Percentiles rank a stretch among this genome's conserved stretches.
Evolutionary conservation across 2,329 filamentous ascomycete genomes (phyloP).

Genomic region (Xylaria sp.): DNA sequence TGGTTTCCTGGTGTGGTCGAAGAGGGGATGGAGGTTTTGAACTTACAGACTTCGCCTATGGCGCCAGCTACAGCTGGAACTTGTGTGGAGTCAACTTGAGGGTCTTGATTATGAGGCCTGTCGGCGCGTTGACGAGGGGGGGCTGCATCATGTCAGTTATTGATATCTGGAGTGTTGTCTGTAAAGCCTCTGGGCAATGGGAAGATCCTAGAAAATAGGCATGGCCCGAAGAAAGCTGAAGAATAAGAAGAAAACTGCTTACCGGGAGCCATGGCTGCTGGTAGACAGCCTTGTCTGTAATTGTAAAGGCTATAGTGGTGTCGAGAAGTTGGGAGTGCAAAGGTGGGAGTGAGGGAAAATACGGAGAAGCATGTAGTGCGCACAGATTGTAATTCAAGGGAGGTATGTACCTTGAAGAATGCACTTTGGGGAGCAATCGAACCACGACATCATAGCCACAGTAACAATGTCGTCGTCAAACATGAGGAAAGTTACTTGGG

Average conservation of each 20-base stretch:
- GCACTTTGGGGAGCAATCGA: background rate
- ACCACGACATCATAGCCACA: background rate
- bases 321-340: background rate
- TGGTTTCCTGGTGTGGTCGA: background rate
- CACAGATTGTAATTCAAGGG: background rate
- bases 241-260: background rate
- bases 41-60: constrained; percentile 15
- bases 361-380: background rate
- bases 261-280: background rate
- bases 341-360: background rate
- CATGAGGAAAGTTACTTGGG: background rate
- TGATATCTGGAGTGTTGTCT: background rate
- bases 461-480: background rate
- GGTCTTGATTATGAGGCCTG: background rate
- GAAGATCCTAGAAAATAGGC: background rate
- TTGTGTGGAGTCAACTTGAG: background rate
- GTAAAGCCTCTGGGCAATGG: too few species aligned
- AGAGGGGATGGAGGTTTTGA: background rate
- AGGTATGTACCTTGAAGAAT: background rate
- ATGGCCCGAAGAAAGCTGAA: background rate
- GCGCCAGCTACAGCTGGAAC: constrained; percentile 7
- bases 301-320: background rate
- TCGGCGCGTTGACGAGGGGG: too few species aligned
- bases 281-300: background rate
- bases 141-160: background rate